Evolutionary conservation across 1,139 yeast genomes (phyloP).

Genomic region (Blastobotrys elegans): DNA sequence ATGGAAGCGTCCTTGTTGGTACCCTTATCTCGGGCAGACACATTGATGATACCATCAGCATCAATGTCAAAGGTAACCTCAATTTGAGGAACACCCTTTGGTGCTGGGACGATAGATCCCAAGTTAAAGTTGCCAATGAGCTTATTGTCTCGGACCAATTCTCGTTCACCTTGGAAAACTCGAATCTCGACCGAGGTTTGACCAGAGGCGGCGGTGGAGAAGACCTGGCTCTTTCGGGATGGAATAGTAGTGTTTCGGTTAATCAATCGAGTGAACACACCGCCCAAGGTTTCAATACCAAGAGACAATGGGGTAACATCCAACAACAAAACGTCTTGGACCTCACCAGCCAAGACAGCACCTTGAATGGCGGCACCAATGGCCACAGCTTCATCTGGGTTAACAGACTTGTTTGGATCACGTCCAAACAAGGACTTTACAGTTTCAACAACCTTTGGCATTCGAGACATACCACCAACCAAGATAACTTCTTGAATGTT

Average conservation of each 20-base stretch:
- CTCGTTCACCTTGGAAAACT: slow-evolving; percentile 99
- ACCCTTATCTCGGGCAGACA: slow-evolving; percentile 97
- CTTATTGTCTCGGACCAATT: slow-evolving; percentile 97
- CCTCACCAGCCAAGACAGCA: slow-evolving; percentile 98
- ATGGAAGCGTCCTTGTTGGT: slow-evolving; percentile 97
- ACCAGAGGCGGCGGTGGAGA: slow-evolving; percentile 98
- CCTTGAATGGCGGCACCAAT: slow-evolving; percentile 99
- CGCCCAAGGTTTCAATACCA: slow-evolving; percentile 99
- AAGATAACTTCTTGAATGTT: slow-evolving; percentile 91
- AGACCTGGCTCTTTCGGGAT: slow-evolving; percentile 93
- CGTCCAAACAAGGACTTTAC: slow-evolving; percentile 89
- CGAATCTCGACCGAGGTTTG: slow-evolving; percentile 98
- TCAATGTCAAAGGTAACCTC: slow-evolving; percentile 97
- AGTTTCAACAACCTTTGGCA: slow-evolving; percentile 99
- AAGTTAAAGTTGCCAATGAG: slow-evolving; percentile 96
- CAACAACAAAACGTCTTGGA: slow-evolving; percentile 86
- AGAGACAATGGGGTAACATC: slow-evolving; percentile 97
- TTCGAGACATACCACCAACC: slow-evolving; percentile 99
- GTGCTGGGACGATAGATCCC: slow-evolving; percentile 64
- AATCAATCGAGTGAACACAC: slow-evolving; percentile 95
- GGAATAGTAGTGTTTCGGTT: slow-evolving; percentile 98
- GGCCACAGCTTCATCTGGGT: slow-evolving; percentile 99
- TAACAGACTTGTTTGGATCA: slow-evolving; percentile 97
- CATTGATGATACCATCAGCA: slow-evolving; percentile 98
- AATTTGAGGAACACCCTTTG: slow-evolving; percentile 99